Base-by-base conservation (phyloP, 805 yeast species). In the Starmera dryadoides region DNA sequence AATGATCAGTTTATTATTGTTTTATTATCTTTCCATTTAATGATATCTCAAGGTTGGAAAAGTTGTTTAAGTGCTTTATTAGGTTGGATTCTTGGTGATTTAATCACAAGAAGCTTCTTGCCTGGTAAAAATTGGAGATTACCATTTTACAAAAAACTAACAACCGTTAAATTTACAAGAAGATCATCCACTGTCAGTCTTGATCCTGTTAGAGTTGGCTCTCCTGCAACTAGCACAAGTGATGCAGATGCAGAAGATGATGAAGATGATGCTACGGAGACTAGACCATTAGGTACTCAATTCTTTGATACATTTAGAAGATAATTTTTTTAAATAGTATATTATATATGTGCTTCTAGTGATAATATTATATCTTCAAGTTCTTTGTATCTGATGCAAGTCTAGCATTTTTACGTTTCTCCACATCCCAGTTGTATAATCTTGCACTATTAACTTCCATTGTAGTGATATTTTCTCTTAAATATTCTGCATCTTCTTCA, bases 361-460 rank as follows among this genome's bases (percentile, higher is more conserved):
- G 16, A 23, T 34, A 17, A 30, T 17, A 18, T 21, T 39, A 41
- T 38, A 44, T 44, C 10, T 39, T 44, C 32, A 68, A 49, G 33
- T 58, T 63, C 48, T 63, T 64, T 21, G 68, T 63, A 10, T 61
- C 62, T 46, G 70, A 68, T 36, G 63, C 54, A 50, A 64, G 60
- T 66, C 81, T 62, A 29, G 59, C 34, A 33, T 56, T 60, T 43
- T 66, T 66, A 59, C 89, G 75, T 62, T 86, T 73, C 54, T 81
- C 85, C 9, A 86, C 91, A 56, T 84, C 94, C 89, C 91, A 85
- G 53, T 86, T 86, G 57, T 85, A 86, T 56, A 85, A 71, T 47
- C 98, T 74, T 1, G 98, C 97, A 15, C 95, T 87, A 57, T 93
- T 93, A 37, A 93, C 98, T 60, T 93, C 98, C 89, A 93, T 86